phyloP scores from a whole-genome alignment of 192 early-diverging fungal genomes.

The Entomortierella lignicola region DNA sequence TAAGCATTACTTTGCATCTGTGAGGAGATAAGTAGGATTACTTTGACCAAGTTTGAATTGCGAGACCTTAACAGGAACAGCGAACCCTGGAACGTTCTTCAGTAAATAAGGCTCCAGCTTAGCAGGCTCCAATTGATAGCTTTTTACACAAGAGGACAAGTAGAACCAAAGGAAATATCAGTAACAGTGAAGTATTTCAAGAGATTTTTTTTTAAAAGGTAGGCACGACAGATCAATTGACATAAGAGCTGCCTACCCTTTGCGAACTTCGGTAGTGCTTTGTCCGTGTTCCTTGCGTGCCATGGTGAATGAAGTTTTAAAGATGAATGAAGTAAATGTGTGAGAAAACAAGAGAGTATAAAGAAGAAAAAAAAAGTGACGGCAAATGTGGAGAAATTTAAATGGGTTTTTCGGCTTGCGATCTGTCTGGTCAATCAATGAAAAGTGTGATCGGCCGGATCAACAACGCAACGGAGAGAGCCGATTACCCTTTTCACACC shows the following conservation, averaged over 20 bases:
- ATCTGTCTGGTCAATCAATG: slow-evolving; percentile 19
- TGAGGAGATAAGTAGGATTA: slow-evolving; percentile 94
- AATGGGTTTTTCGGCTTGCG: slow-evolving; percentile 12
- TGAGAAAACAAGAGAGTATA: neutral
- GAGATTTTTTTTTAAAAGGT: neutral
- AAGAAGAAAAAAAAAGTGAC: neutral
- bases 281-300: slow-evolving; percentile 49
- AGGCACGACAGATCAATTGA: neutral
- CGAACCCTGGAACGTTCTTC: slow-evolving; percentile 62
- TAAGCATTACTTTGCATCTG: slow-evolving; percentile 78
- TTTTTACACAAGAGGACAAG: neutral
- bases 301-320: slow-evolving; percentile 15
- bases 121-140: slow-evolving; percentile 67
- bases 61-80: slow-evolving; percentile 72
- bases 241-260: slow-evolving; percentile 16
- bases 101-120: slow-evolving; percentile 72
- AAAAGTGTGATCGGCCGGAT: neutral
- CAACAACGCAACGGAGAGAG: no score
- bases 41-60: slow-evolving; percentile 95
- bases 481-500: no score
- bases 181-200: neutral
- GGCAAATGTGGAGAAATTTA: neutral
- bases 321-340: neutral
- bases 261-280: slow-evolving; percentile 46
- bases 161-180: neutral